Evolutionary conservation across 306 rosid genomes (phyloP), one percentile per base, ranked within the genome.

Genomic region (Cicer judaicum): DNA sequence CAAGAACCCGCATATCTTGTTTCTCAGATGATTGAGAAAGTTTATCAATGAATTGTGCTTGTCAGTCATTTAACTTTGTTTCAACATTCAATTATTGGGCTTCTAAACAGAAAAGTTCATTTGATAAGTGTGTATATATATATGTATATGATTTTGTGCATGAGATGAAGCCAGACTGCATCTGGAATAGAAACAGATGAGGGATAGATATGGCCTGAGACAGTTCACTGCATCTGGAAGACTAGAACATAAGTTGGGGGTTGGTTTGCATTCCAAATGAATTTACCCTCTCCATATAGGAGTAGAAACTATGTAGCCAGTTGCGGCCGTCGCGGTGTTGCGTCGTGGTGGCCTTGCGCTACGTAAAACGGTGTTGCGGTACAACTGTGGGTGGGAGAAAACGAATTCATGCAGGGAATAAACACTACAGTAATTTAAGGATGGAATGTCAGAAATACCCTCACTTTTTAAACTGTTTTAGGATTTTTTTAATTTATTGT

Each of bases 51-150:
- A 57, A 44, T 42, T 64, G 7, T 19, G 75, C 14, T 61, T 47
- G 18, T 52, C 55, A 50, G 68, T 55, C 61, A 67, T 15, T 62
- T 75, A 4, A 16, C 55, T 78, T 43, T 61, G 42, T 64, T 62
- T 77, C 72, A 40, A 62, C 56, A 64, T 62, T 73, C 64, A 55
- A 68, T 70, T 24, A 36, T 75, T 64, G 8, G 66, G 21, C 49
- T 15, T 7, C 66, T 68, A 60, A 68, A 43, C 47, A 42, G 48
- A 46, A 29, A 65, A 71, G 48, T 50, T 49, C 61, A 1, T 66
- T 16, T 54, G 64, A 55, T 75, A 18, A 3, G 40, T 39, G 38
- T 13, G n/a, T n/a, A n/a, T n/a, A 12, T 18, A 14, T 52, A 16
- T 41, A 10, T 60, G 50, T 52, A 34, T 41, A 10, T 60, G 50